These are phyloP conservation scores for Conoideocrella luteorostrata DNA, from an alignment of 2,329 filamentous ascomycete genomes.

Conservation along the genomic window DNA sequence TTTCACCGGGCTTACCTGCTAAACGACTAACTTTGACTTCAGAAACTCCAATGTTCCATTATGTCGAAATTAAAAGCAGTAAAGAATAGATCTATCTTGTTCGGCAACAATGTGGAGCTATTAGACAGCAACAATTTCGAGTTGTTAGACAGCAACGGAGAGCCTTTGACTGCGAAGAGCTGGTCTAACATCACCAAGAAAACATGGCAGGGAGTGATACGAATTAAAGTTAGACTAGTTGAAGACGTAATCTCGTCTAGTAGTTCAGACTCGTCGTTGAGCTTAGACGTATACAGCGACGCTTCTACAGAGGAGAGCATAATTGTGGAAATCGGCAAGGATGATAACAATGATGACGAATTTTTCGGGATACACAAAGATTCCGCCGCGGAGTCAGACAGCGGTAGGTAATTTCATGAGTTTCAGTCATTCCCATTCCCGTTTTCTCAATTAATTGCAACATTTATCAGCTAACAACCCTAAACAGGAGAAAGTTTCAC, in stretches of 20 bases:
- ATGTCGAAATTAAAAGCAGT: neutral
- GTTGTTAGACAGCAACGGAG: neutral
- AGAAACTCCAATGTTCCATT: conserved; percentile 5
- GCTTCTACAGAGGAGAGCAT: no score
- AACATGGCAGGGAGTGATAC: neutral
- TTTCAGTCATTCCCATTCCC: no score
- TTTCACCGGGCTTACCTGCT: neutral
- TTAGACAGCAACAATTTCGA: no score
- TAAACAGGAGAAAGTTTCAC: neutral
- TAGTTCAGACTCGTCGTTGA: neutral
- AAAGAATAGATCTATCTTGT: neutral
- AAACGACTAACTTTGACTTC: neutral
- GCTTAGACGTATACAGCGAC: no score
- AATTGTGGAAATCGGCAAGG: no score
- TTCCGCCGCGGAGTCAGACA: neutral
- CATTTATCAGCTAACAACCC: neutral
- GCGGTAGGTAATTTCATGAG: neutral
- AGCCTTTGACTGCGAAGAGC: conserved; percentile 1
- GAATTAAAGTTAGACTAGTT: neutral
- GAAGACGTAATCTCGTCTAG: neutral
- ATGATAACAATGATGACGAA: neutral
- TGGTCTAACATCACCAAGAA: conserved; percentile 3
- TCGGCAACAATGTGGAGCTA: neutral
- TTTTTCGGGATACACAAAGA: conserved; percentile 2
- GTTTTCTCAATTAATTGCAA: neutral